Conservation (phyloP, 2,329 filamentous ascomycete genomes). For the Tolypocladium tundrense region DNA sequence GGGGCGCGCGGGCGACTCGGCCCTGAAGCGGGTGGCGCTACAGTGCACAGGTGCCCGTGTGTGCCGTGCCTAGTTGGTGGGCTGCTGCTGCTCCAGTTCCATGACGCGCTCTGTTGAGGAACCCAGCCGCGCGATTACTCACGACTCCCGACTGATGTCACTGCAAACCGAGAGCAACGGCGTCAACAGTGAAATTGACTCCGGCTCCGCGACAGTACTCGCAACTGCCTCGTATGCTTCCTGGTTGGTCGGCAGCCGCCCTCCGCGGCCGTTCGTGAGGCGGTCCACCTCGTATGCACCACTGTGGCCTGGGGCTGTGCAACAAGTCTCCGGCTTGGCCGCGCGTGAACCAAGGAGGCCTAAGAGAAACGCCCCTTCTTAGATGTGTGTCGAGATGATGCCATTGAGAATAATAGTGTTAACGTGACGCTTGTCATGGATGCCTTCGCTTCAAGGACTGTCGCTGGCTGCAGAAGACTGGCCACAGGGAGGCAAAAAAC, state of each 20-base stretch:
- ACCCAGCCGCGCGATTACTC: too few relatives aligned
- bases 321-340: neutral
- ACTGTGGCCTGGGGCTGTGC: neutral
- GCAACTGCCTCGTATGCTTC: neutral
- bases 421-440: neutral
- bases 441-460: neutral
- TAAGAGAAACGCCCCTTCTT: neutral
- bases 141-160: too few relatives aligned
- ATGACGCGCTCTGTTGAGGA: neutral
- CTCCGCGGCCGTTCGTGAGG: neutral
- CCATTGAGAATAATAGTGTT: too few relatives aligned
- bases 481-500: neutral
- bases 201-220: too few relatives aligned
- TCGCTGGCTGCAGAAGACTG: neutral
- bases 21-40: neutral
- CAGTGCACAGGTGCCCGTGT: neutral
- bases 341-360: neutral
- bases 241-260: neutral
- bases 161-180: too few relatives aligned
- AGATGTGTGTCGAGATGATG: too few relatives aligned
- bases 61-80: neutral
- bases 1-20: neutral
- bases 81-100: neutral
- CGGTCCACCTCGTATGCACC: neutral
- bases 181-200: too few relatives aligned